Conservation (phyloP, 2,329 filamentous ascomycete genomes). For the Phyllachora maydis region DNA sequence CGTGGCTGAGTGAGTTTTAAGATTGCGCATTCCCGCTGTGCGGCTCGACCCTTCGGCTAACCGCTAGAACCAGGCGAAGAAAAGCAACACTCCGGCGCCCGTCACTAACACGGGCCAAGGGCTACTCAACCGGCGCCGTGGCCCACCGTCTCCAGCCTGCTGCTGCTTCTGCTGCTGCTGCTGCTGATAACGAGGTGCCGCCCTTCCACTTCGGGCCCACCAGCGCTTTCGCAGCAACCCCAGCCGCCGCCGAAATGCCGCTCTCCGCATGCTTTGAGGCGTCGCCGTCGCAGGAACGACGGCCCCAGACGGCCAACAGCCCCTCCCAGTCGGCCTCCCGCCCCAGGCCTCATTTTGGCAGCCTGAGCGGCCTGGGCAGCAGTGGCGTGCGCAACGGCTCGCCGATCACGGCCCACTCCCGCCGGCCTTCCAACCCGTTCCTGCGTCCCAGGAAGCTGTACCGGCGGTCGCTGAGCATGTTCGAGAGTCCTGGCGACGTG, state of each 20-base stretch:
- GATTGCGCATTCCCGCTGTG: constrained; percentile 5
- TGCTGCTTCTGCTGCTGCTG: no score
- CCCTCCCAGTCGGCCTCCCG: constrained; percentile 32
- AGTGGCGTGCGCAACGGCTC: constrained; percentile 48
- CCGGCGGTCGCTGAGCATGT: constrained; percentile 91
- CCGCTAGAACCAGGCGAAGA: constrained; percentile 29
- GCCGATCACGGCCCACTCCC: constrained; percentile 47
- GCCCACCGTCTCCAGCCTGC: no score
- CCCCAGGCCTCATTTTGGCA: constrained; percentile 42
- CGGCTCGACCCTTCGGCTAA: constrained; percentile 8
- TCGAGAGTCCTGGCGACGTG: constrained; percentile 75
- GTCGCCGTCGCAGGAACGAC: constrained; percentile 54
- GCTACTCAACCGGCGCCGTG: constrained; percentile 46
- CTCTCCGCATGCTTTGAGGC: constrained; percentile 64
- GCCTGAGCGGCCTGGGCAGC: constrained; percentile 25
- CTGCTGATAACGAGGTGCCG: constrained; percentile 42
- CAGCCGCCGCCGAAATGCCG: constrained; percentile 40
- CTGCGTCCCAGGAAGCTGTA: constrained; percentile 71
- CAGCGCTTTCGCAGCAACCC: constrained; percentile 12
- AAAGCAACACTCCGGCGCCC: constrained; percentile 53
- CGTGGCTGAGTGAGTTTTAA: constrained; percentile 31
- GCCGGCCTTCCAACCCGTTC: constrained; percentile 53
- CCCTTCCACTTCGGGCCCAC: constrained; percentile 53
- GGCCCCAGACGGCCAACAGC: constrained; percentile 38
- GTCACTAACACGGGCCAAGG: constrained; percentile 54